Base-by-base conservation (phyloP, 2,329 filamentous ascomycete genomes). In the Gaeumannomyces tritici region DNA sequence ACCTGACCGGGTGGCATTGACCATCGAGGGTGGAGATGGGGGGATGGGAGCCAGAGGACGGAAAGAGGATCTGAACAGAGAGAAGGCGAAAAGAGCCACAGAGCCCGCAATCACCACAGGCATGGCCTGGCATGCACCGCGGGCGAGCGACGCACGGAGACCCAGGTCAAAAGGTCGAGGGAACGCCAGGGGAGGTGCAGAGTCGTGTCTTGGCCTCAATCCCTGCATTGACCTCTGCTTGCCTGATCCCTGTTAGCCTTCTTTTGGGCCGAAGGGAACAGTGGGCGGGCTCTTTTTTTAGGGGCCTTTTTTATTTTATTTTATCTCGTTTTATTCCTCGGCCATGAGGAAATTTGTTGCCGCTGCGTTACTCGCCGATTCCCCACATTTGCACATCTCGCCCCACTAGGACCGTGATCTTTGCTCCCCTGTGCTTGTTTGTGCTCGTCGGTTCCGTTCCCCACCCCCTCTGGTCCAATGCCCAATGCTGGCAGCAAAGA, bases 391-490 rank as follows among this genome's bases (percentile, higher is more conserved):
- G 42, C 42, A 51, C 21, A 51, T 51, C 42, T 51, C 42, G 21
- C 42, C 42, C 42, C 42, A 51, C 42, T 7, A n/a, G 21, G 18
- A 51, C 42, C 42, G 18, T 51, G 42, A 51, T 51, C 42, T 51
- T n/a, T 51, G n/a, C 42, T 51, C 42, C 42, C 42, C 18, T 51
- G 42, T 51, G 42, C 42, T 51, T 64, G 65, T 64, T 63, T 62
- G 63, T 63, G 13, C 55, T 56, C 26, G 55, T 56, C 28, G 31
- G 15, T 42, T 59, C 42, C 21, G 21, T 51, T 51, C 42, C 18
- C 42, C 42, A 51, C 42, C 21, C 42, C 42, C 21, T 51, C 42
- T 51, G 42, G 42, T 51, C 21, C 42, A 21, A 51, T 21, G n/a
- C 42, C 42, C 42, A 51, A 11, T 51, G 42, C 42, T 51, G 42